Evolutionary conservation across 331 rosid genomes (phyloP).

Genomic region (Cydonia oblonga): DNA sequence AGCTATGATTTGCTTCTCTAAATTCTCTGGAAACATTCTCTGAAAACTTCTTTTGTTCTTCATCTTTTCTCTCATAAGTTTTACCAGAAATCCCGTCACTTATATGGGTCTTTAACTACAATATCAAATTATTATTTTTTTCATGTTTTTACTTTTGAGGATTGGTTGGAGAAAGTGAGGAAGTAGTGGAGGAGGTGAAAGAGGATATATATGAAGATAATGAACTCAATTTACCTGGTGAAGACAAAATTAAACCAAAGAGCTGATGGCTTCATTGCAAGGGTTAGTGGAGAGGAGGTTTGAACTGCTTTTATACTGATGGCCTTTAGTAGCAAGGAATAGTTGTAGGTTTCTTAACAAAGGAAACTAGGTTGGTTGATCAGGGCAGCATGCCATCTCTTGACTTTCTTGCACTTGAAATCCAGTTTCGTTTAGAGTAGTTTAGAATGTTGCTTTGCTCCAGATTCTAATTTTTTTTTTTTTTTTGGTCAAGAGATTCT

Average conservation of each 20-base stretch:
- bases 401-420: too few relatives aligned
- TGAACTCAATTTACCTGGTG: constrained; percentile 12
- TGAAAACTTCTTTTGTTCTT: too few relatives aligned
- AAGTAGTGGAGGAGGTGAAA: constrained; percentile 1
- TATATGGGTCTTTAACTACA: too few relatives aligned
- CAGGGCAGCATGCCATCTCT: too few relatives aligned
- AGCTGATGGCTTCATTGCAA: constrained; percentile 76
- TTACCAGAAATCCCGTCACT: neutral
- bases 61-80: neutral
- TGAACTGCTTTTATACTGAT: constrained; percentile 29
- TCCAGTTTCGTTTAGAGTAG: too few relatives aligned
- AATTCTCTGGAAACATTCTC: too few relatives aligned
- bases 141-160: too few relatives aligned
- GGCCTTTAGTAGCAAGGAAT: neutral
- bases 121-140: too few relatives aligned
- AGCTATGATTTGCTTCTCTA: neutral
- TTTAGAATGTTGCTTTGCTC: too few relatives aligned
- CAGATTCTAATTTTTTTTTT: too few relatives aligned
- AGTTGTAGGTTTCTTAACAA: neutral
- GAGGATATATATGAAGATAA: constrained; percentile 6
- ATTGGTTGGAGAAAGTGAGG: neutral
- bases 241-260: constrained; percentile 49
- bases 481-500: too few relatives aligned
- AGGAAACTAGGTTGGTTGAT: too few relatives aligned
- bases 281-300: constrained; percentile 43